Evolutionary conservation across 225 moss, liverwort and hornwort genomes (phyloP).

Genomic region (Polytrichum formosum): DNA sequence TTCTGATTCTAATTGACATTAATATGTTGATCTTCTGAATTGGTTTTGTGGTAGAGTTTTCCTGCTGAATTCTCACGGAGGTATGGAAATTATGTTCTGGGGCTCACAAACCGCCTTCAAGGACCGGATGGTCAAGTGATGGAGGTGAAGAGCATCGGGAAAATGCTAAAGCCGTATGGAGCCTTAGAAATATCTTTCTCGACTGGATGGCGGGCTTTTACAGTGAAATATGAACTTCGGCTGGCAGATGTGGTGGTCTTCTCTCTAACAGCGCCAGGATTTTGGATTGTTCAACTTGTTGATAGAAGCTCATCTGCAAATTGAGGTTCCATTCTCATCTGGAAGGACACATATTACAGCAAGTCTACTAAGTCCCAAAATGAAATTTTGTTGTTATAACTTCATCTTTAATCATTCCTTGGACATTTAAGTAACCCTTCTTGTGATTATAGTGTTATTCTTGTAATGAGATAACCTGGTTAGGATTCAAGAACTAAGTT

Average conservation of each 20-base stretch:
- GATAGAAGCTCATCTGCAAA: neutral
- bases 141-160: constrained; percentile 3
- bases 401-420: too few species aligned
- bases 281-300: constrained; percentile 25
- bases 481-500: too few species aligned
- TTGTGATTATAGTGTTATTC: too few species aligned
- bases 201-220: constrained; percentile 19
- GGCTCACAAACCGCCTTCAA: neutral
- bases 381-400: too few species aligned
- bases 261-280: constrained; percentile 11
- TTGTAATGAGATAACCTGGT: too few species aligned
- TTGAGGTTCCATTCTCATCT: too few species aligned
- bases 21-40: too few species aligned
- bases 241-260: constrained; percentile 30
- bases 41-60: constrained; percentile 7
- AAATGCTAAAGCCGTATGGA: neutral
- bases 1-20: too few species aligned
- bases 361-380: too few species aligned
- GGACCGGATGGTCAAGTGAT: neutral
- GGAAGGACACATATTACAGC: too few species aligned
- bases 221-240: constrained; percentile 5
- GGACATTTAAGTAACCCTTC: too few species aligned
- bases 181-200: constrained; percentile 4
- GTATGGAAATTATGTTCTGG: constrained; percentile 12
- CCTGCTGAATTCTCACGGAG: constrained; percentile 12